Percentiles rank a stretch among this genome's conserved stretches.
Evolutionary conservation across 1,284 basidiomycete species (phyloP).

Genomic region (Leucoagaricus sp.): DNA sequence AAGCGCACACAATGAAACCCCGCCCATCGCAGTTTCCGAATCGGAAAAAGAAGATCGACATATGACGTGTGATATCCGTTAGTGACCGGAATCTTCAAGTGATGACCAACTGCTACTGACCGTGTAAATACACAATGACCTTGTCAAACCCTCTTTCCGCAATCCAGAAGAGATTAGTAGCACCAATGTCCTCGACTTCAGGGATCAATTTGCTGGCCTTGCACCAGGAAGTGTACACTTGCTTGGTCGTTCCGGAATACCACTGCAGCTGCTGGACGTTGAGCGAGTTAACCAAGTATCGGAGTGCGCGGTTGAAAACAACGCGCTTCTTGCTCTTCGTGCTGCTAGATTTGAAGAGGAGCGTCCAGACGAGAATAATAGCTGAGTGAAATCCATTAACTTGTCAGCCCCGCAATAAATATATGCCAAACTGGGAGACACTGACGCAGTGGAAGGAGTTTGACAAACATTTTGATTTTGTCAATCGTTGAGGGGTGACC

Average conservation of each 20-base stretch:
- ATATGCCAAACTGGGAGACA: neutral
- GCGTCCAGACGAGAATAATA: neutral
- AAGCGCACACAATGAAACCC: neutral
- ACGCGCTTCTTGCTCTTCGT: slow-evolving; percentile 5
- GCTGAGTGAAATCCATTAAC: neutral
- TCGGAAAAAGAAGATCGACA: neutral
- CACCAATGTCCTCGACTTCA: slow-evolving; percentile 28
- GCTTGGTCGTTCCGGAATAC: slow-evolving; percentile 22
- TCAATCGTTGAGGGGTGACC: slow-evolving; percentile 11
- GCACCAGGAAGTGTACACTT: slow-evolving; percentile 29
- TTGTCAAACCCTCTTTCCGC: slow-evolving; percentile 36
- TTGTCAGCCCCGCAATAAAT: neutral
- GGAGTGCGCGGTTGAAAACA: neutral
- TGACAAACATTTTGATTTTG: slow-evolving; percentile 6
- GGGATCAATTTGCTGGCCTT: slow-evolving; percentile 22
- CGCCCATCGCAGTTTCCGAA: neutral
- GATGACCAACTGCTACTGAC: slow-evolving; percentile 29
- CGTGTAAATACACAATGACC: slow-evolving; percentile 40
- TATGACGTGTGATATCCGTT: neutral
- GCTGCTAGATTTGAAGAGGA: slow-evolving; percentile 7
- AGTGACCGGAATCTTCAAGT: neutral
- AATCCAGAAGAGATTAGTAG: slow-evolving; percentile 37
- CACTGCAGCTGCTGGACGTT: slow-evolving; percentile 25
- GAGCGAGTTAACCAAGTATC: neutral
- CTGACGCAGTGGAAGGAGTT: slow-evolving; percentile 11